phyloP scores from a whole-genome alignment of 1,284 basidiomycete genomes.

The Ceratorhiza oryzae-sativae region DNA sequence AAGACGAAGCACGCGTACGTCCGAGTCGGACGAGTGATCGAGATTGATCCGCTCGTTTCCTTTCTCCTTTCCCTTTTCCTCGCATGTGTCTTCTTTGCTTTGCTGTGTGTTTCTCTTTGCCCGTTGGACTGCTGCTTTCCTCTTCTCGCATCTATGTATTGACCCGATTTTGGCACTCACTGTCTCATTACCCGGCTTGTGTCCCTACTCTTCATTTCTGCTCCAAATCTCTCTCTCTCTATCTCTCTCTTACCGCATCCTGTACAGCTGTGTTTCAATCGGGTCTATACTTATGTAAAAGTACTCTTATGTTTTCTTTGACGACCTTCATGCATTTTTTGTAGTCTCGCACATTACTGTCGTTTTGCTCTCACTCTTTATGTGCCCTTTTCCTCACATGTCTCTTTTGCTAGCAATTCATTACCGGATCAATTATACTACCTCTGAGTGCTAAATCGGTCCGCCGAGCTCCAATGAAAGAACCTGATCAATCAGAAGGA shows the following conservation, averaged over 20 bases:
- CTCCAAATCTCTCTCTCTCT: constrained; percentile 4
- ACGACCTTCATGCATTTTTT: constrained; percentile 8
- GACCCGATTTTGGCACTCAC: constrained; percentile 17
- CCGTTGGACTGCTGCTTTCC: constrained; percentile 9
- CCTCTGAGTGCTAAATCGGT: constrained; percentile 14
- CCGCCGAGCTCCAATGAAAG: neutral
- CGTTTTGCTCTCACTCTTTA: neutral
- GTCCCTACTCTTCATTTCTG: constrained; percentile 8
- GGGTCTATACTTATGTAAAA: constrained; percentile 29
- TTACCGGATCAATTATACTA: constrained; percentile 1
- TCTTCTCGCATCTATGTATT: constrained; percentile 18
- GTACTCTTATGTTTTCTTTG: constrained; percentile 1
- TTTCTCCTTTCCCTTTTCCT: neutral
- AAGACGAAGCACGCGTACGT: constrained; percentile 13
- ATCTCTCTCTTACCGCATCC: too few species aligned
- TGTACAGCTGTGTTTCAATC: constrained; percentile 34
- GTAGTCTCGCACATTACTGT: neutral
- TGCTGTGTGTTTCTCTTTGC: constrained; percentile 3
- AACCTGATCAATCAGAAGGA: constrained; percentile 13
- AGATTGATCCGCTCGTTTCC: neutral
- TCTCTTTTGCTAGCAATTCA: constrained; percentile 19
- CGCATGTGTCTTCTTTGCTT: constrained; percentile 1
- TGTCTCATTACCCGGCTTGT: constrained; percentile 21
- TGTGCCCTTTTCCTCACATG: neutral
- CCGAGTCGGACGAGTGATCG: constrained; percentile 10